Percentiles rank a stretch among this genome's conserved stretches.
Evolutionary conservation across 2,329 filamentous ascomycete genomes (phyloP).

Genomic region (Helotiales sp.): DNA sequence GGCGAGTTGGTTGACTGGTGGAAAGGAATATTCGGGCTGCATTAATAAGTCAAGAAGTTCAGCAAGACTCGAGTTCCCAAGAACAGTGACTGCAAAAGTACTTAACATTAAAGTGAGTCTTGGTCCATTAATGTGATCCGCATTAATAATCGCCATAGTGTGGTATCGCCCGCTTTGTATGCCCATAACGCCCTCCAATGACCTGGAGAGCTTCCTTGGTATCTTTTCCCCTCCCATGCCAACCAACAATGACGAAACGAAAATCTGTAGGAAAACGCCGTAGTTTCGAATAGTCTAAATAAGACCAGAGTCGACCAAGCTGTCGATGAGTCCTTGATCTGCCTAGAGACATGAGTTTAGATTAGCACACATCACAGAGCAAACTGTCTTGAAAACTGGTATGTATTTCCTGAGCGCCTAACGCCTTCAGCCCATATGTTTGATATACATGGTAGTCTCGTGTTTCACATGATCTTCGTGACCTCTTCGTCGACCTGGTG

Average conservation of each 20-base stretch:
- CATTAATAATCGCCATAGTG: not conserved
- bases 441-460: conserved; percentile 20
- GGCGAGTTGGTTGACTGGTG: not conserved
- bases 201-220: not conserved
- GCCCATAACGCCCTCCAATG: not conserved
- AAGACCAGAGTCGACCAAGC: conserved; percentile 15
- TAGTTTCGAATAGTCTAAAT: not conserved
- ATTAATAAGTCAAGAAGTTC: not conserved
- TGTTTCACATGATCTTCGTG: conserved; percentile 39
- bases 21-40: not conserved
- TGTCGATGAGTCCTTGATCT: conserved; percentile 15
- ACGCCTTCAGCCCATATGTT: conserved; percentile 21
- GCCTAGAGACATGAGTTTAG: conserved; percentile 16
- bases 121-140: not conserved
- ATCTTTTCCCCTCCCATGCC: not conserved
- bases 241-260: not conserved
- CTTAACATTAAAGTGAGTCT: conserved; percentile 3
- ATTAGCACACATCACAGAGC: conserved; percentile 10
- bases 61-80: not conserved
- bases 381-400: conserved; percentile 3
- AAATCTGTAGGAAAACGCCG: not conserved
- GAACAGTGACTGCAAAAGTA: conserved; percentile 2
- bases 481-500: conserved; percentile 39
- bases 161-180: not conserved
- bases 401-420: conserved; percentile 20